Conservation (phyloP, 805 yeast genomes). For the Saccharomycopsis vini region DNA sequence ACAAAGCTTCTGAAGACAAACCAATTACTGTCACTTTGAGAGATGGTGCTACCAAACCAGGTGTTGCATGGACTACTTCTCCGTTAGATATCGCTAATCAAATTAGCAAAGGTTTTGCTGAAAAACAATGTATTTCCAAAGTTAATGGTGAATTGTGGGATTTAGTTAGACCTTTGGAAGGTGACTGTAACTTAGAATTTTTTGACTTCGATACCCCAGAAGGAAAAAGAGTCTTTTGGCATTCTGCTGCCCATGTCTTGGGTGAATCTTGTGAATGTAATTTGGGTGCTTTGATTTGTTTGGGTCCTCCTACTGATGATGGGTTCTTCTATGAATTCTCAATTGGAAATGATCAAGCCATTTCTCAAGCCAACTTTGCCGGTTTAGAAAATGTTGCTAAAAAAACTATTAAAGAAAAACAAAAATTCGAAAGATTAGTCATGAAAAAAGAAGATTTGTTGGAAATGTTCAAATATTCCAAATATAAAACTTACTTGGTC, state of each 20-base stretch:
- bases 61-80: slow-evolving; percentile 79
- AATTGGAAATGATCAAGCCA: slow-evolving; percentile 62
- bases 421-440: slow-evolving; percentile 86
- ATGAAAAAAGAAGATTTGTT: slow-evolving; percentile 86
- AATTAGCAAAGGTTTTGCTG: slow-evolving; percentile 81
- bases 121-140: slow-evolving; percentile 84
- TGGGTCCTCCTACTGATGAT: slow-evolving; percentile 96
- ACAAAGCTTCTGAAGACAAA: slow-evolving; percentile 42
- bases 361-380: slow-evolving; percentile 75
- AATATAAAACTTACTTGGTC: slow-evolving; percentile 86
- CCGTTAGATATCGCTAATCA: slow-evolving; percentile 79
- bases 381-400: slow-evolving; percentile 80
- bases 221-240: slow-evolving; percentile 97
- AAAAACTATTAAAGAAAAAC: slow-evolving; percentile 88
- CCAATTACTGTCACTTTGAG: slow-evolving; percentile 74
- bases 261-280: slow-evolving; percentile 98
- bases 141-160: slow-evolving; percentile 93
- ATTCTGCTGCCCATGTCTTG: slow-evolving; percentile 93
- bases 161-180: slow-evolving; percentile 85
- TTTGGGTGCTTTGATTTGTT: slow-evolving; percentile 84
- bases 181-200: slow-evolving; percentile 58
- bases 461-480: slow-evolving; percentile 91
- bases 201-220: slow-evolving; percentile 90
- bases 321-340: slow-evolving; percentile 98
- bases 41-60: slow-evolving; percentile 77